A percentile compares a stretch with the other conserved stretches of the same genome.
These are phyloP conservation scores for Pseudocercospora cruenta DNA, from an alignment of 2,329 filamentous ascomycete species.

Conservation along the genomic window DNA sequence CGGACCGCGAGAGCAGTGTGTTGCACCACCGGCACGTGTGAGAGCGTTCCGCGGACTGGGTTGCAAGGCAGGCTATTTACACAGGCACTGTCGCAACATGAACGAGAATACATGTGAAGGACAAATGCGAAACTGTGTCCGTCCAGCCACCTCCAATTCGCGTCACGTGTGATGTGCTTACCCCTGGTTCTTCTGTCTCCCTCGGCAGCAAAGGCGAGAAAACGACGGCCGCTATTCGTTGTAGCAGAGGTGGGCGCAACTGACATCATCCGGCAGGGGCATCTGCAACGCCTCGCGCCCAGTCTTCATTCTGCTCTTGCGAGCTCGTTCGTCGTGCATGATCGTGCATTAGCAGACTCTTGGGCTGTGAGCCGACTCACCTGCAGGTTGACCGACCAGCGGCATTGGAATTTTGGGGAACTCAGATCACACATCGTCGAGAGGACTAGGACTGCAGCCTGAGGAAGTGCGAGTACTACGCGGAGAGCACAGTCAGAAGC, in stretches of 20 bases:
- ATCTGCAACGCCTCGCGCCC: not conserved
- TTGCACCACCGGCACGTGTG: not conserved
- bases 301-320: not conserved
- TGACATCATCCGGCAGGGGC: not conserved
- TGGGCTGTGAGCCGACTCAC: not conserved
- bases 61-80: no score
- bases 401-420: not conserved
- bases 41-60: not conserved
- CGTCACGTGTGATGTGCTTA: not conserved
- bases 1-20: not conserved
- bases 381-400: not conserved
- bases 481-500: not conserved
- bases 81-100: not conserved
- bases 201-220: not conserved
- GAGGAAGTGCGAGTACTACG: not conserved
- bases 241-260: not conserved
- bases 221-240: not conserved
- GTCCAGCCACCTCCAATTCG: not conserved
- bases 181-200: not conserved
- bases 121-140: not conserved
- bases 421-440: not conserved
- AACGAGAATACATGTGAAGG: not conserved
- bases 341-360: not conserved
- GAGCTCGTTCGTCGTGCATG: constrained; percentile 1
- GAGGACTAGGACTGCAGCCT: not conserved